Base-by-base conservation (phyloP, 495 filamentous ascomycete genomes). In the Hypoxylon crocopeplum region DNA sequence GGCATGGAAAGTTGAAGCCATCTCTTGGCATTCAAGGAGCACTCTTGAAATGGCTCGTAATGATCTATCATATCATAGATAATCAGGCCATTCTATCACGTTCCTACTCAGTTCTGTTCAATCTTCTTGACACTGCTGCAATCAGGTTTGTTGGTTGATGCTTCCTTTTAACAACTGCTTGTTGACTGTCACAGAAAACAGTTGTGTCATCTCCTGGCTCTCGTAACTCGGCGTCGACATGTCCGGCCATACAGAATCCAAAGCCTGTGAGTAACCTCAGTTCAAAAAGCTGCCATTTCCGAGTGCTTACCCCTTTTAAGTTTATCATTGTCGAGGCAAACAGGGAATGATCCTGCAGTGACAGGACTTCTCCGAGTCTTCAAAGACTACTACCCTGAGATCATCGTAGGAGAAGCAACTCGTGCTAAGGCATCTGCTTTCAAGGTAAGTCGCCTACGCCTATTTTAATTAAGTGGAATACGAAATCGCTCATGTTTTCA, bases 361-460 rank as follows among this genome's bases (percentile, higher is more conserved):
- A 77, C 87, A 20, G 87, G 87, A n/a, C 78, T 97, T n/a, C 78
- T 96, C 20, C 83, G 85, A 50, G 80, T 92, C 6, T 96, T 88
- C 75, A 94, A 94, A 64, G 90, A 92, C 67, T 94, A 93, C 66
- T 94, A 91, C 65, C 91, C 92, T 5, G 91, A 95, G 71, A 87
- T 95, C 41, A 88, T 95, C 53, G 75, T 93, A n/a, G 88, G 86
- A 27, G 85, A 86, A 65, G 71, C 79, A 12, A 79, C 78, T 16
- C 75, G 75, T 53, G 80, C 77, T 8, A 77, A 77, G 50, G 79
- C 81, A 16, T 78, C 82, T 13, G 67, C 82, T 17, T 86, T 86
- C 65, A 86, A 81, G 62, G 82, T 79, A 69, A 46, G 50, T 42
- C n/a, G n/a, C 10, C 1, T 24, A 8, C 0, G 1, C 1, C 24